Evolutionary conservation across 495 filamentous ascomycete species (phyloP), one percentile per base, ranked within the genome.

Genomic region (Talaromyces proteolyticus): DNA sequence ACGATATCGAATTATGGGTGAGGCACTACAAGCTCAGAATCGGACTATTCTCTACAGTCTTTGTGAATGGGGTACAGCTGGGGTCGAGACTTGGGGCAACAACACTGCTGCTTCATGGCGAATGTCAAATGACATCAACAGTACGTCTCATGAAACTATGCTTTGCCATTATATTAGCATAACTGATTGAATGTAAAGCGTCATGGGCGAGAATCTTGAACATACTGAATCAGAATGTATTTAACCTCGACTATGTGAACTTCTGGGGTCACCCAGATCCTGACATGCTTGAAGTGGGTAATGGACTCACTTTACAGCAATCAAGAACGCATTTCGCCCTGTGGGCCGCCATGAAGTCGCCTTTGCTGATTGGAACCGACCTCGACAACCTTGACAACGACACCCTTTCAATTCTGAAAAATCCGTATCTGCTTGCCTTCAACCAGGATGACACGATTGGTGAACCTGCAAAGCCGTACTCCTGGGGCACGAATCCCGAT

Each of bases 261-360:
- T 80, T 78, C 63, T 78, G 69, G 63, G 77, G 73, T 21, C 69
- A 73, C 47, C 75, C 77, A 4, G 83, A 87, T 53, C 62, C 75
- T 4, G 84, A 88, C 56, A 86, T 86, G 82, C 73, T 87, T 0
- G 84, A 87, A 53, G 70, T 87, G 21, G 82, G 84, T 4, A 86
- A 85, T 54, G 78, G 74, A 4, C 64, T 86, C 40, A 80, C 70
- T 5, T 47, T 69, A 1, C 68, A 58, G 1, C 71, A 77, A 56
- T 69, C 66, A 2, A 58, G 70, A 23, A 68, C 74, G 0, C 74
- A 76, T 47, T 77, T 77, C 57, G 69, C 68, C 6, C 53, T 83
- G 0, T 84, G 79, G 80, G 78, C 77, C 0, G 63, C 64, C 1
- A 74, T 82, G 74, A 82, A 81, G 57, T 65, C 62, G 4, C 80